Base-by-base conservation (phyloP, 495 filamentous ascomycete genomes). In the Ramalina peruviana region DNA sequence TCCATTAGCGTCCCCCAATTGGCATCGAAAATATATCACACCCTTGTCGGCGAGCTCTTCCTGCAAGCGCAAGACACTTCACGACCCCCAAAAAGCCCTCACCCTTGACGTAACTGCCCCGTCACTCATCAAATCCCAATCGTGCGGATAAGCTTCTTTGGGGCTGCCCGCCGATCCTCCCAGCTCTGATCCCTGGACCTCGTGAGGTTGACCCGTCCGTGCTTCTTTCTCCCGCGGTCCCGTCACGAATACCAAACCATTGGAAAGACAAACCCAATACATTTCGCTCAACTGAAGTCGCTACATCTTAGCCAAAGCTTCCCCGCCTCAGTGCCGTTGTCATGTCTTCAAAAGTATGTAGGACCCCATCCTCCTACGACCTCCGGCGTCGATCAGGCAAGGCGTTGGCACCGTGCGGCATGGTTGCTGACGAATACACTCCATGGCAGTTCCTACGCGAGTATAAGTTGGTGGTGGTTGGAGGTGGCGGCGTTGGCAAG, bases 401-500 rank as follows among this genome's bases (percentile, higher is more conserved):
- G 30, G 30, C 9, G 5, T 33, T 33, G 30, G 12, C 0, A 33
- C 30, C 30, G 12, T 10, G 30, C 38, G 20, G 17, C 36, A 60
- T 58, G 48, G 38, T 44, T 40, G 42, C 59, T 59, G 48, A 59
- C 51, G 40, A n/a, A 23, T 46, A 48, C 27, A 15, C 40, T 9
- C 39, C 46, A 27, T 23, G 46, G 54, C 69, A 97, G 86, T 96
- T 96, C 68, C 76, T 96, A 58, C 78, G 92, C 80, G 92, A 98
- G 71, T 98, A 98, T 72, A 98, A 98, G 72, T 70, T 98, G 63
- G 92, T 98, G 26, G 92, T 98, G 17, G 92, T 98, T 43, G 92
- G 92, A 59, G 92, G 92, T 57, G 92, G 92, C 76, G 92, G 92
- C 61, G 92, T 98, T 53, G 92, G 92, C 67, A 98, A 98, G 72